Evolutionary conservation across 2,329 filamentous ascomycete genomes (phyloP).

Genomic region (Huntiella abstrusa): DNA sequence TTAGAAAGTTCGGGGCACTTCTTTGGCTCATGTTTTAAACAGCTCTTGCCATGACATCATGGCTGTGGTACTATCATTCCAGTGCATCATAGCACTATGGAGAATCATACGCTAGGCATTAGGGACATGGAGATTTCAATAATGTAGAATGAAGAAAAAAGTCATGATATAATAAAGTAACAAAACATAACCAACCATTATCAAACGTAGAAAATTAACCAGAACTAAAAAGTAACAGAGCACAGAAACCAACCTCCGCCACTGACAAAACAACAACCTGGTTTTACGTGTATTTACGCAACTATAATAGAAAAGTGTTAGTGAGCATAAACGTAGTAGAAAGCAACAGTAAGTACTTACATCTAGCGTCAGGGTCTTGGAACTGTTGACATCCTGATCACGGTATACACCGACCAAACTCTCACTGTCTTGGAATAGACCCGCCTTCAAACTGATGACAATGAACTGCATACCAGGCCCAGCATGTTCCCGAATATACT

Average conservation of each 20-base stretch:
- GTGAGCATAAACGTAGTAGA: background rate
- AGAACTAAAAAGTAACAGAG: background rate
- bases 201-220: background rate
- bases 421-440: constrained; percentile 90
- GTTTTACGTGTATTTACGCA: constrained; percentile 10
- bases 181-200: background rate
- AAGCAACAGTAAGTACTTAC: constrained; percentile 37
- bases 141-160: too few relatives aligned
- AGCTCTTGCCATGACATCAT: too few relatives aligned
- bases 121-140: too few relatives aligned
- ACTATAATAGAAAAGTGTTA: constrained; percentile 5
- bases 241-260: too few relatives aligned
- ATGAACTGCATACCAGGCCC: constrained; percentile 98
- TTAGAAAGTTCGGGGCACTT: too few relatives aligned
- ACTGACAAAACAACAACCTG: too few relatives aligned
- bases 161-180: constrained; percentile 5
- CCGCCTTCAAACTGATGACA: constrained; percentile 89
- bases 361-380: constrained; percentile 80
- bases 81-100: too few relatives aligned
- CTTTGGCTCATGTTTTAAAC: too few relatives aligned
- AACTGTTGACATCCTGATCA: constrained; percentile 85
- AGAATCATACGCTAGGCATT: too few relatives aligned
- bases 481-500: constrained; percentile 86
- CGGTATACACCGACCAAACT: constrained; percentile 88
- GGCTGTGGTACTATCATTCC: too few relatives aligned